A percentile compares a stretch with the other conserved stretches of the same genome.
Conservation (phyloP, 805 yeast species). For the Candida bentonensis region DNA sequence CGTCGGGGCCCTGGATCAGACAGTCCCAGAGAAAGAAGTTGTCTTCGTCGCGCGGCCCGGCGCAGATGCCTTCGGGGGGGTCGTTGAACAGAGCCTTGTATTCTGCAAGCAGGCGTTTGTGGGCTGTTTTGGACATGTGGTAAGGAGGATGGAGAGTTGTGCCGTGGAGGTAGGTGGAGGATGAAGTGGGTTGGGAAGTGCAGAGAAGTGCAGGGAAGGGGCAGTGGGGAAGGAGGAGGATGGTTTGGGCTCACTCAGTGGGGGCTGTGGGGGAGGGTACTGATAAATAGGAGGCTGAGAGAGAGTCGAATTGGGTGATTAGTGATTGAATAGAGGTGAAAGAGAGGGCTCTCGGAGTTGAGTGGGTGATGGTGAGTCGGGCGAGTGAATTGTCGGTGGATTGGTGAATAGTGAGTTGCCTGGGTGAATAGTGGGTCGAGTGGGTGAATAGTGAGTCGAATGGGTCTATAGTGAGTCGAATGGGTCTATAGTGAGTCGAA, state of each 20-base stretch:
- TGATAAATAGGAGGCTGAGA: neutral
- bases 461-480: too few relatives aligned
- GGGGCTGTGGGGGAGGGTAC: neutral
- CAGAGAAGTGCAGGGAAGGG: neutral
- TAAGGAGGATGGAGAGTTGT: neutral
- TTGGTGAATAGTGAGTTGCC: too few relatives aligned
- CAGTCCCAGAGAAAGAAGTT: conserved; percentile 76
- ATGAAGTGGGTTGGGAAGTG: neutral
- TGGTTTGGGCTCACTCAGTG: neutral
- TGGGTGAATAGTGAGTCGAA: too few relatives aligned
- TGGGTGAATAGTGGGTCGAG: too few relatives aligned
- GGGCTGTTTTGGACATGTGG: conserved; percentile 43
- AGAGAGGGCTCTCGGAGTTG: too few relatives aligned
- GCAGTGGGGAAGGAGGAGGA: neutral
- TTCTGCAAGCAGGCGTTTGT: conserved; percentile 74
- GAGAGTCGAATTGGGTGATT: too few relatives aligned
- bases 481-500: too few relatives aligned
- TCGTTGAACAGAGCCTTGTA: conserved; percentile 73
- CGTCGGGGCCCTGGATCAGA: conserved; percentile 68
- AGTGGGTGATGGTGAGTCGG: too few relatives aligned
- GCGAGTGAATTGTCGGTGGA: too few relatives aligned
- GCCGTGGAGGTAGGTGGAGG: neutral
- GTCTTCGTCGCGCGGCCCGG: conserved; percentile 73
- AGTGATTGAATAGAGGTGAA: too few relatives aligned
- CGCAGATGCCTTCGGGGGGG: conserved; percentile 90